Evolutionary conservation across 2,329 filamentous ascomycete species (phyloP), one percentile per base, ranked within the genome.

Genomic region (Microdochium nivale): DNA sequence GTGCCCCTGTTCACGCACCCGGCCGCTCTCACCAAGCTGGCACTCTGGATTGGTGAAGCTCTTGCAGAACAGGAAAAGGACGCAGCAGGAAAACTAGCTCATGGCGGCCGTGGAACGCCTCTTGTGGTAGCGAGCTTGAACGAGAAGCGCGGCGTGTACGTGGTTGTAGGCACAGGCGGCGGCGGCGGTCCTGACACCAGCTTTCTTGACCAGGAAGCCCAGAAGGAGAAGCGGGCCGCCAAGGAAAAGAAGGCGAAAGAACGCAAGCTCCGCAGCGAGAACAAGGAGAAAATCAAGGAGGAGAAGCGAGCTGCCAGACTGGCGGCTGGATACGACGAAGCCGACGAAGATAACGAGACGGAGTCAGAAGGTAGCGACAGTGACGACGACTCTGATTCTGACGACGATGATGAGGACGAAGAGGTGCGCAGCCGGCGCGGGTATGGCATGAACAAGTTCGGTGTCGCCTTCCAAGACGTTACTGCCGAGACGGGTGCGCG

Each of bases 401-500:
- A 68, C 11, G 66, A 71, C 16, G 80, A 80, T 5, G 80, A 83
- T 1, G 74, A 78, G 3, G 77, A 80, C 7, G 74, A 77, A 8
- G 77, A 79, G 37, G 70, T 71, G 37, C 71, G 71, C 16, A 73
- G 73, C 33, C 79, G 79, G 48, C 80, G 80, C 55, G 84, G 86
- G 0, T 87, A 88, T 51, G 87, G 91, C 1, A 72, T 88, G 50
- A 99, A 97, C 69, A 83, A 87, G 49, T 99, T 99, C 63, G 94
- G 94, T 8, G 90, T 86, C 61, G 92, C 94, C 2, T 99, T 99
- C 67, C 90, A 96, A 66, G 90, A 96, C 63, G 94, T 97, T 1
- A 88, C 96, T 2, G 81, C 86, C 49, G 90, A 96, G 74, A 97
- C 92, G 16, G 94, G 86, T 53, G 89, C 92, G 0, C 74, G 91